Evolutionary conservation across 2,329 filamentous ascomycete genomes (phyloP).

Genomic region (Fusarium paranaense): DNA sequence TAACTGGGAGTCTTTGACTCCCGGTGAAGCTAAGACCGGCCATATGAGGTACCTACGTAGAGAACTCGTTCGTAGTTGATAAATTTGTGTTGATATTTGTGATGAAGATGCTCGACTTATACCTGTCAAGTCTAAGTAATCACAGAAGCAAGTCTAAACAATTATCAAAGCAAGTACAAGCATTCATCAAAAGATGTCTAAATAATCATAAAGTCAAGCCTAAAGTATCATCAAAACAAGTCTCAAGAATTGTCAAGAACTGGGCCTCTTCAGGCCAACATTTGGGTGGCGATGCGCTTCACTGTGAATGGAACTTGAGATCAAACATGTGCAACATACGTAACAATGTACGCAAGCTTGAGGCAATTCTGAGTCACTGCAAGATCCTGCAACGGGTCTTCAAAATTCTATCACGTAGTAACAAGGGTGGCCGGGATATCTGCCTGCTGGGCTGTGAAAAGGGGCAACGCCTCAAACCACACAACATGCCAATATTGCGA

Average conservation of each 20-base stretch:
- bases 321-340: neutral
- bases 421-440: neutral
- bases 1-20: neutral
- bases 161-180: neutral
- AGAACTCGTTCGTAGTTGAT: neutral
- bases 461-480: neutral
- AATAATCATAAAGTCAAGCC: neutral
- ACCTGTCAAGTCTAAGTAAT: neutral
- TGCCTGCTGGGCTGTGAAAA: neutral
- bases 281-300: neutral
- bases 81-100: neutral
- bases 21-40: neutral
- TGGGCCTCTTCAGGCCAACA: neutral
- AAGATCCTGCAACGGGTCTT: neutral
- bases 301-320: neutral
- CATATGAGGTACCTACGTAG: neutral
- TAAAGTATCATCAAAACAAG: neutral
- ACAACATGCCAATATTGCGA: neutral
- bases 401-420: neutral
- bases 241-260: neutral
- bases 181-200: neutral
- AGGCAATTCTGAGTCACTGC: neutral
- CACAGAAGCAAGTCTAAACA: too few species aligned
- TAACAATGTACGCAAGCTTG: neutral
- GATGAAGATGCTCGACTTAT: neutral